phyloP scores from a whole-genome alignment of 164 flowering plant species.

The Nymphaea colorata region DNA sequence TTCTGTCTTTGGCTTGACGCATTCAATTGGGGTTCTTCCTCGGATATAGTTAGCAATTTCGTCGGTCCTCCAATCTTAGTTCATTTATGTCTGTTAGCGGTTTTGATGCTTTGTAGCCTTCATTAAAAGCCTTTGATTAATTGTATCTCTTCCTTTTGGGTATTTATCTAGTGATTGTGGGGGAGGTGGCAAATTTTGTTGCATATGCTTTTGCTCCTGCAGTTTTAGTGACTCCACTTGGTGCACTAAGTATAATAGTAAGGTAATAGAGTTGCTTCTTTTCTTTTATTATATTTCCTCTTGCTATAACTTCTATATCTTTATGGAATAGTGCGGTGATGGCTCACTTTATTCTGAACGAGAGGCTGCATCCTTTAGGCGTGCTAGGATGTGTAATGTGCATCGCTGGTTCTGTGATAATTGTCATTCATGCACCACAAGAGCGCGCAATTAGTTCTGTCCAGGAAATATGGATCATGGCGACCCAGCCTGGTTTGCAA shows the following conservation, averaged over 20 bases:
- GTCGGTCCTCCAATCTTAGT: no score
- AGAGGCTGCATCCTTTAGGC: constrained; percentile 56
- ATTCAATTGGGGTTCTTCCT: neutral
- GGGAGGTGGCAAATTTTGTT: constrained; percentile 77
- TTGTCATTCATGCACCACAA: constrained; percentile 85
- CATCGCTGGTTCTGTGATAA: constrained; percentile 60
- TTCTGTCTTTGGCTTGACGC: neutral
- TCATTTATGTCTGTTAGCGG: neutral
- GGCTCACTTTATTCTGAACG: constrained; percentile 74
- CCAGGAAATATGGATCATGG: constrained; percentile 72
- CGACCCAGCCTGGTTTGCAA: constrained; percentile 54
- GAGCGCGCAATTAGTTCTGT: constrained; percentile 64
- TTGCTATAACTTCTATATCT: neutral
- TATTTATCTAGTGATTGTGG: constrained; percentile 57
- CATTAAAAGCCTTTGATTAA: no score
- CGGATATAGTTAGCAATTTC: neutral
- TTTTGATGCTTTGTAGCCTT: neutral
- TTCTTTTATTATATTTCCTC: neutral
- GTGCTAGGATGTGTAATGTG: constrained; percentile 79
- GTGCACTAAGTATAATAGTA: constrained; percentile 74
- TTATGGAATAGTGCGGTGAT: constrained; percentile 48
- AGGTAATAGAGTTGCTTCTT: constrained; percentile 26
- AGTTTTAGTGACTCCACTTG: constrained; percentile 86
- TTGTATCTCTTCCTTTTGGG: constrained; percentile 4
- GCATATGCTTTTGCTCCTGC: constrained; percentile 95